phyloP scores from a whole-genome alignment of 108 stramenopile genomes.

The Bacterosira constricta region DNA sequence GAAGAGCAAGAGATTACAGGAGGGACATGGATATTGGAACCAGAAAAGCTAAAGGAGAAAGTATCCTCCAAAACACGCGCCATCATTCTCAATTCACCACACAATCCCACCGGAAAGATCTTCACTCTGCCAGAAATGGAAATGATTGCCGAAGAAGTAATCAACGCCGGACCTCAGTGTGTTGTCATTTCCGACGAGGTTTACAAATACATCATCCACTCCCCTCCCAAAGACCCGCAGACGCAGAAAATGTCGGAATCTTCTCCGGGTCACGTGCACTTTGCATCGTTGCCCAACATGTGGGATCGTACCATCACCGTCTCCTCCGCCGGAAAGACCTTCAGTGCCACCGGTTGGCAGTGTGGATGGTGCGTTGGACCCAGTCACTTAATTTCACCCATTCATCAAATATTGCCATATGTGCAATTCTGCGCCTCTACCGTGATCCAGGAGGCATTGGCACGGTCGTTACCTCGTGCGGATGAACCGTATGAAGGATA shows the following conservation, averaged over 20 bases:
- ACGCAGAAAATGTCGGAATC: not conserved
- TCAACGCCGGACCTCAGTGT: constrained; percentile 69
- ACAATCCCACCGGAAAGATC: constrained; percentile 99
- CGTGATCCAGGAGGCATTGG: constrained; percentile 93
- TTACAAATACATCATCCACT: constrained; percentile 97
- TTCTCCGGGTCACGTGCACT: constrained; percentile 85
- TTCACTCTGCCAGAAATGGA: constrained; percentile 92
- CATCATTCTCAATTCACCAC: constrained; percentile 97
- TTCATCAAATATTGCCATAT: constrained; percentile 85
- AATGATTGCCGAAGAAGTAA: constrained; percentile 76
- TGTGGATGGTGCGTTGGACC: constrained; percentile 98
- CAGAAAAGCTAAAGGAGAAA: constrained; percentile 55
- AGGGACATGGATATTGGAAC: constrained; percentile 89
- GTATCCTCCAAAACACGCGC: constrained; percentile 88
- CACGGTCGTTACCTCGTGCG: constrained; percentile 74
- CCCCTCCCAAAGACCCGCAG: constrained; percentile 53
- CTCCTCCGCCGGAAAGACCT: constrained; percentile 98
- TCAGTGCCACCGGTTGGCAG: constrained; percentile 99
- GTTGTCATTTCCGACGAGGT: constrained; percentile 95
- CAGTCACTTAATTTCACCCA: constrained; percentile 63
- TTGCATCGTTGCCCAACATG: constrained; percentile 88
- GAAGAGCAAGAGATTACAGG: constrained; percentile 44
- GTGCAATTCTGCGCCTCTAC: constrained; percentile 97
- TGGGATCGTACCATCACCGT: constrained; percentile 94
- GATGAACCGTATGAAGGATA: constrained; percentile 87